Evolutionary conservation across 345 rosid species (phyloP).

Genomic region (Euphorbia pulcherrima): DNA sequence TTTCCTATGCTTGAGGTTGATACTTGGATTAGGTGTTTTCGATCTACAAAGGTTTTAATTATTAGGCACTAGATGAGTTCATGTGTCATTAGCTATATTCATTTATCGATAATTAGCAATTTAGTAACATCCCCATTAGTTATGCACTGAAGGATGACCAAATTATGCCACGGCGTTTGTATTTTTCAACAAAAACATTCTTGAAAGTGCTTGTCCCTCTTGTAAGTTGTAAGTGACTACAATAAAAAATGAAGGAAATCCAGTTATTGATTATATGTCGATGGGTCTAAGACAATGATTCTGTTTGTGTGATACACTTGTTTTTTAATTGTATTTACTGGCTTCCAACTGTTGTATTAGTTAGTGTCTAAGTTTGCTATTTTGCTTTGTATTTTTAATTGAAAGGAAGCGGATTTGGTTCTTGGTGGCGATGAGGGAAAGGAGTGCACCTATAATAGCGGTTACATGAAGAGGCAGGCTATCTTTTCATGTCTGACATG

Average conservation of each 20-base stretch:
- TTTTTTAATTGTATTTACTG: background rate
- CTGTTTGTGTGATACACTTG: background rate
- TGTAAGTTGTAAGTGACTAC: background rate
- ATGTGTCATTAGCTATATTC: background rate
- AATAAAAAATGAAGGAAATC: background rate
- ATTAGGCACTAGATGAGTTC: background rate
- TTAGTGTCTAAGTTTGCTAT: background rate
- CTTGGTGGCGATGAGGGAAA: slow-evolving; percentile 98
- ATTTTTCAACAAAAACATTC: background rate
- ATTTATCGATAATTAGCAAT: background rate
- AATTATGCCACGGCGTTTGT: background rate
- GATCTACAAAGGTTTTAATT: background rate
- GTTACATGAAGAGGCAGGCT: slow-evolving; percentile 90
- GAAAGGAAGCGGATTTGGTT: slow-evolving; percentile 87
- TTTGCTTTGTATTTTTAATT: slow-evolving; percentile 4
- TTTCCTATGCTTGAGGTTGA: background rate
- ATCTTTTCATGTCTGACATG: slow-evolving; percentile 95
- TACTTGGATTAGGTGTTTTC: background rate
- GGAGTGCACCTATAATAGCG: slow-evolving; percentile 80
- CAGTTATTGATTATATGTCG: background rate
- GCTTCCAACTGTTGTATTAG: background rate
- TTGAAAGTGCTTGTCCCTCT: too few relatives aligned
- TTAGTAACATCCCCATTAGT: background rate
- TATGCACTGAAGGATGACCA: background rate
- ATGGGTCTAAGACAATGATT: background rate